A percentile compares a stretch with the other conserved stretches of the same genome.
These are phyloP conservation scores for Solanum verrucosum DNA, from an alignment of 257 asterid genomes.

Conservation along the genomic window DNA sequence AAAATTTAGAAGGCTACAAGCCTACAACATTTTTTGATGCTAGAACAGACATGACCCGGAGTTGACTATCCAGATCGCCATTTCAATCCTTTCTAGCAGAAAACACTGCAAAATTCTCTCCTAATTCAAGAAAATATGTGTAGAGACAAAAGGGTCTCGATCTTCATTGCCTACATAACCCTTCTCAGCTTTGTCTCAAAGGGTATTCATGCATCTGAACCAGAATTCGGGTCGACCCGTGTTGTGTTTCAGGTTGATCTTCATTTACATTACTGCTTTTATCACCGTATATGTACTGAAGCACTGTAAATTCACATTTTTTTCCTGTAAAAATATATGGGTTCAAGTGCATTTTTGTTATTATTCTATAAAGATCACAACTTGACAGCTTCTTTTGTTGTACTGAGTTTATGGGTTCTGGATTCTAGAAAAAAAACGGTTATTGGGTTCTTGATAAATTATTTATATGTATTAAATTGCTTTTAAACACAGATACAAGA, in stretches of 20 bases:
- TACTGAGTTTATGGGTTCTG: not conserved
- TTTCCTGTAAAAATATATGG: not conserved
- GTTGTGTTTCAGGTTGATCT: slow-evolving; percentile 55
- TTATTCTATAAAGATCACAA: not conserved
- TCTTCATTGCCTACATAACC: slow-evolving; percentile 15
- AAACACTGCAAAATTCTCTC: not conserved
- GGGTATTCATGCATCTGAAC: slow-evolving; percentile 29
- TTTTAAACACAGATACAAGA: not conserved
- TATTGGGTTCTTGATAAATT: not conserved
- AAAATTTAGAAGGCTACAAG: too few relatives aligned
- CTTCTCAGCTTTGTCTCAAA: slow-evolving; percentile 17
- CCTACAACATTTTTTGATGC: not conserved
- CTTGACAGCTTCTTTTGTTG: not conserved
- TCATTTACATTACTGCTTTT: not conserved
- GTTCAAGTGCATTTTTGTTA: not conserved
- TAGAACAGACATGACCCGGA: not conserved
- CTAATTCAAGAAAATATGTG: slow-evolving; percentile 33
- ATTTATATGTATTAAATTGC: not conserved
- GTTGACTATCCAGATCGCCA: not conserved
- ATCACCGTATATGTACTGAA: not conserved
- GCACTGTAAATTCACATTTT: not conserved
- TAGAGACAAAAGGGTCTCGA: slow-evolving; percentile 12
- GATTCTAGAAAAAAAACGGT: not conserved
- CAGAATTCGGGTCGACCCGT: slow-evolving; percentile 55
- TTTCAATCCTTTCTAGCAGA: not conserved